phyloP scores from a whole-genome alignment of 2,329 filamentous ascomycete species.

The Paraconiothyrium sp. region DNA sequence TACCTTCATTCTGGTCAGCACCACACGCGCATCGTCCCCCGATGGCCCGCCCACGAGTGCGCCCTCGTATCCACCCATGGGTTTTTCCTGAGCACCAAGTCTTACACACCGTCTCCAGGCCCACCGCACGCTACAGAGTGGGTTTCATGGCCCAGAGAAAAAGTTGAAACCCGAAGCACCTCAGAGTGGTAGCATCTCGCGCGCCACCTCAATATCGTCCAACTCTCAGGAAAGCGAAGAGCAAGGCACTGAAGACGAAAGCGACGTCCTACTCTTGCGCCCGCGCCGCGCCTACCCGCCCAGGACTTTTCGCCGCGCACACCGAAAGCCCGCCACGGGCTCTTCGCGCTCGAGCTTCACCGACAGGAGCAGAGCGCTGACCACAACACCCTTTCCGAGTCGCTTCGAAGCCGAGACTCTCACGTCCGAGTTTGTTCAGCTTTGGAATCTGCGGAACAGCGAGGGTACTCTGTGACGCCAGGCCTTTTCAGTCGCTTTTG shows the following conservation, averaged over 20 bases:
- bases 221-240: slow-evolving; percentile 41
- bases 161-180: slow-evolving; percentile 32
- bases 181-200: slow-evolving; percentile 36
- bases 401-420: slow-evolving; percentile 50
- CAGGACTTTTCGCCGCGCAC: slow-evolving; percentile 42
- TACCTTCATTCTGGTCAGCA: slow-evolving; percentile 50
- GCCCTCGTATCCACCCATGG: slow-evolving; percentile 33
- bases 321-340: slow-evolving; percentile 36
- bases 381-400: slow-evolving; percentile 41
- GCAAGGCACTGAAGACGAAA: slow-evolving; percentile 40
- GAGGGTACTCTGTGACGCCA: slow-evolving; percentile 37
- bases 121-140: slow-evolving; percentile 46
- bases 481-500: slow-evolving; percentile 40
- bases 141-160: slow-evolving; percentile 44
- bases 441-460: slow-evolving; percentile 36
- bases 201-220: slow-evolving; percentile 46
- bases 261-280: slow-evolving; percentile 37
- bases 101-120: slow-evolving; percentile 34
- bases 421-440: slow-evolving; percentile 44
- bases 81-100: slow-evolving; percentile 29
- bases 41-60: slow-evolving; percentile 43
- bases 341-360: slow-evolving; percentile 42
- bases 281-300: slow-evolving; percentile 38
- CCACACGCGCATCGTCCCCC: slow-evolving; percentile 48
- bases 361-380: slow-evolving; percentile 44